Base-by-base conservation (phyloP, 1,284 basidiomycete genomes). In the Mycena citricolor region DNA sequence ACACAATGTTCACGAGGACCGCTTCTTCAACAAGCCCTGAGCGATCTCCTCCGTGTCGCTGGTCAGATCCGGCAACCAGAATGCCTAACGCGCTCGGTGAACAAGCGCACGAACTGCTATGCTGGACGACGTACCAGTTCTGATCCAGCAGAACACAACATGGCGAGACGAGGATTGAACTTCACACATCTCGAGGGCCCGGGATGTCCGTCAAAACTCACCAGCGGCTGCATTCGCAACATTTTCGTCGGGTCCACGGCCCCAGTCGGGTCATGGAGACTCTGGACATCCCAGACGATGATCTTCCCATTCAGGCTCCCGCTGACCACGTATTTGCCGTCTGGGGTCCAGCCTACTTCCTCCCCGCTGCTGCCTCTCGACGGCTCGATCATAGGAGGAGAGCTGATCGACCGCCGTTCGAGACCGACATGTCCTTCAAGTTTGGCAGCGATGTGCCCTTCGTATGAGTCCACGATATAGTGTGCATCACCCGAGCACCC, bases 401-500 rank as follows among this genome's bases (percentile, higher is more conserved):
- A 66, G 31, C 68, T 73, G 37, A 77, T 61, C 31, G 72, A 73
- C 32, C 83, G 76, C 17, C 84, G 74, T 63, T 91, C 91, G 16
- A 95, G 64, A 1, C 90, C 91, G 6, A 74, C 63, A 57, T 90
- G 86, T 0, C 94, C 90, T 59, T 88, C 87, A 12, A 97, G 70
- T 57, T 93, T 86, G 4, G 85, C 88, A 6, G 95, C 68, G 4
- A 94, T 68, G 51, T 79, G 74, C 0, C 94, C 89, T 46, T 90
- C 84, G 61, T 87, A 97, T 0, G 91, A 84, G 59, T 97, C 92
- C 47, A 97, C 58, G 39, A 99, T 74, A 60, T 98, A 99, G 65
- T 99, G 97, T 3, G 87, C 87, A 58, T 90, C 82, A 3, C 90
- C 88, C 1, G 92, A 90, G 44, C 97, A 98, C 29, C 95, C 95